Percentiles rank a stretch among this genome's conserved stretches.
Evolutionary conservation across 768 basidiomycete species (phyloP).

Genomic region (Agrocybe praecox): DNA sequence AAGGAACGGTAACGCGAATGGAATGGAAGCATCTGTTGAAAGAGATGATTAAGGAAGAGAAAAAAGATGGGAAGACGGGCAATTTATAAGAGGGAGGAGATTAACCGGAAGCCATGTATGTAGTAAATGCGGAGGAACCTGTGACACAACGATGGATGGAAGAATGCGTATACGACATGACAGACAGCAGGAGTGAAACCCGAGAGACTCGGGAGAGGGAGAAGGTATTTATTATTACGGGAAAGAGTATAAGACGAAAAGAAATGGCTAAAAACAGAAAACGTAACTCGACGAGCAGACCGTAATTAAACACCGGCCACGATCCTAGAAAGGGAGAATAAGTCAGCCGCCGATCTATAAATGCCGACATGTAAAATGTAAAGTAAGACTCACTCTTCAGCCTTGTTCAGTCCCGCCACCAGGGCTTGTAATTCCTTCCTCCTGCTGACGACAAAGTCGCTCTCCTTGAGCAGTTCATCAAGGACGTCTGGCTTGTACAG

Average conservation of each 20-base stretch:
- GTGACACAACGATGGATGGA: too few relatives aligned
- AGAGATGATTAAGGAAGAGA: not conserved
- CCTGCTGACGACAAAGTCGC: slow-evolving; percentile 84
- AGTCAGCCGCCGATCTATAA: not conserved
- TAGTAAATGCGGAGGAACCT: not conserved
- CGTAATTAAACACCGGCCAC: slow-evolving; percentile 30
- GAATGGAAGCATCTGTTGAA: not conserved
- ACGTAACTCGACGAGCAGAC: not conserved
- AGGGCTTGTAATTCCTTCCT: slow-evolving; percentile 94
- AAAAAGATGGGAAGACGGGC: not conserved
- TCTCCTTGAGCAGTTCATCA: slow-evolving; percentile 94
- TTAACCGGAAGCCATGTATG: not conserved
- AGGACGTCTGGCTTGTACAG: slow-evolving; percentile 97
- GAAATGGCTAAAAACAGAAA: not conserved
- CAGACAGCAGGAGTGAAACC: not conserved
- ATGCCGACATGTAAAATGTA: slow-evolving; percentile 1
- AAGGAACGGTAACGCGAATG: slow-evolving; percentile 10
- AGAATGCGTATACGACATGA: slow-evolving; percentile 4
- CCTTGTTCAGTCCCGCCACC: slow-evolving; percentile 94
- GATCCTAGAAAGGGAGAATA: slow-evolving; percentile 25
- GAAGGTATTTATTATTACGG: not conserved
- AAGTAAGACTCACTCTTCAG: slow-evolving; percentile 84
- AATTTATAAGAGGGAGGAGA: not conserved
- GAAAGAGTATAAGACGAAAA: slow-evolving; percentile 1
- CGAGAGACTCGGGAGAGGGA: not conserved